Evolutionary conservation across 2,329 filamentous ascomycete genomes (phyloP), one percentile per base, ranked within the genome.

Genomic region (Aspergillus sp.): DNA sequence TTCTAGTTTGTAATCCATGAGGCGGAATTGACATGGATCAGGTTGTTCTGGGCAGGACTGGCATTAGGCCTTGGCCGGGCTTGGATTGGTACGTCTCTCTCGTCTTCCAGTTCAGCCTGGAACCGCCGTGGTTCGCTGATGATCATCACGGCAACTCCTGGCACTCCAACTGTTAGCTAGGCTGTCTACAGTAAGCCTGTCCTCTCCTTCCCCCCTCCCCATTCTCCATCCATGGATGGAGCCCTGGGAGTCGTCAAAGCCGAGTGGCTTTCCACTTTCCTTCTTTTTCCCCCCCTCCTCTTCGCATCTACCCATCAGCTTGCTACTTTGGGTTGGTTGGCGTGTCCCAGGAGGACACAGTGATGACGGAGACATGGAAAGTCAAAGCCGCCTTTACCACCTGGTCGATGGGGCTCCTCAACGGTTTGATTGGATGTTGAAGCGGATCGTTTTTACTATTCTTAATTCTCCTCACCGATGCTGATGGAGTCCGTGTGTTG

Each of bases 391-490:
- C 52, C 52, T 44, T 54, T n/a, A 54, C 25, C n/a, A 42, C n/a
- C 36, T 23, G 52, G 52, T n/a, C 25, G 38, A 55, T 30, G 53
- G 53, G 36, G 8, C 19, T 27, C 10, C 10, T 13, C 15, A 44
- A 32, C 53, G 39, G 41, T 30, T 21, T 55, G 53, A 55, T 55
- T 55, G 53, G 53, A 36, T 30, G 41, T 32, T 15, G 39, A 11
- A 25, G 27, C 17, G 42, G 53, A 55, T 55, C 53, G 36, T 32
- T 55, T 30, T 55, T 55, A 41, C 53, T 55, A 55, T 55, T 55
- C 53, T 55, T 55, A 47, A 36, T 55, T 55, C 53, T 55, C 53
- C 36, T 55, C 53, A 55, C 53, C 53, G 53, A 55, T 55, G 41
- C 44, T 23, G 23, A 42, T 55, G 53, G 42, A 27, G 27, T 44